phyloP scores from a whole-genome alignment of 202 grass and related monocot species.

The Thinopyrum obtusiflorum region DNA sequence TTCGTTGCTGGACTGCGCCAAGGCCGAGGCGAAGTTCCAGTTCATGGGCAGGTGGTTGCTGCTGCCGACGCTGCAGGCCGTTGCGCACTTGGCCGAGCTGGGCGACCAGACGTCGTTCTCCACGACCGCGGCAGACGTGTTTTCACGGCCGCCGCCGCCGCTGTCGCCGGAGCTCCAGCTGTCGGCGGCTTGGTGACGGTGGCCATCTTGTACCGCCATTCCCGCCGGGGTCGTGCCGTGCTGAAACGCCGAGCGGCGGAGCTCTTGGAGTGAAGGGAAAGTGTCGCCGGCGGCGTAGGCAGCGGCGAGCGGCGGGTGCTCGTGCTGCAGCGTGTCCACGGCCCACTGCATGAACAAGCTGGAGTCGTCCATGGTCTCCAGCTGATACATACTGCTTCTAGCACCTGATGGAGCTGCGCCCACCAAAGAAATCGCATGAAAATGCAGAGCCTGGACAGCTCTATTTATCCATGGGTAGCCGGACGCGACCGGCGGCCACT shows the following conservation, averaged over 20 bases:
- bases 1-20: constrained; percentile 26
- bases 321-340: constrained; percentile 40
- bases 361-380: constrained; percentile 39
- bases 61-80: not conserved
- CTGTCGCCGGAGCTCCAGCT: constrained; percentile 47
- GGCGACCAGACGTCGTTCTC: constrained; percentile 26
- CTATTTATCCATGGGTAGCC: too few species aligned
- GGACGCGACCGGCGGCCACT: too few species aligned
- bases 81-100: not conserved
- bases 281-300: not conserved
- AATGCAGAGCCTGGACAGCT: too few species aligned
- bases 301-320: not conserved
- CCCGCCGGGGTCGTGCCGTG: not conserved
- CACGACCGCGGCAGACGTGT: not conserved
- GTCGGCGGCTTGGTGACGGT: not conserved
- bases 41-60: constrained; percentile 1
- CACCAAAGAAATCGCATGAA: not conserved
- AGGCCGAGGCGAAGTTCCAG: constrained; percentile 40
- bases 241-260: not conserved
- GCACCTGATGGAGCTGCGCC: not conserved
- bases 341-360: constrained; percentile 55
- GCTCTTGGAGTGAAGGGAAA: constrained; percentile 11
- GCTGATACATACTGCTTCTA: not conserved
- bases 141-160: not conserved
- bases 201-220: not conserved